Evolutionary conservation across 352 stramenopile species (phyloP), one percentile per base, ranked within the genome.

Genomic region (Phytophthora foliorum): DNA sequence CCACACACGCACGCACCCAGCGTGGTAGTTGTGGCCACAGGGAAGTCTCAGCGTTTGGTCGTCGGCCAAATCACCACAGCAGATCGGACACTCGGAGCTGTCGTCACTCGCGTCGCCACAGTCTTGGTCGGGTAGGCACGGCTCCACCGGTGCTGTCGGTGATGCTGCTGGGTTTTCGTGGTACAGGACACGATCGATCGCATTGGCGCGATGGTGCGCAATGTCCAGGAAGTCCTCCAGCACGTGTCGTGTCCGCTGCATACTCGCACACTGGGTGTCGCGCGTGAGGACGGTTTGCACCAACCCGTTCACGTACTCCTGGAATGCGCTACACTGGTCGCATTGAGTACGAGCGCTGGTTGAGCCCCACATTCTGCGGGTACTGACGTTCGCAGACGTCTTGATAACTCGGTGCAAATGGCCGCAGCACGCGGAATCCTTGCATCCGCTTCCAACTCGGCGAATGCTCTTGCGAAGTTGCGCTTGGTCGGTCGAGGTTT

Each of bases 11-110:
- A 93, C 76, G 54, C 88, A 95, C 52, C 78, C 76, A 22, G 63
- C 55, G 72, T 95, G 88, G 63, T 80, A 95, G 29, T 69, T 72
- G 71, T 95, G 88, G 42, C 69, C 75, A 64, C 88, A 95, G 52
- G 78, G 64, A 25, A 93, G 73, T 55, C 67, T 67, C 19, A 81
- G 62, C 50, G 77, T 91, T 72, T 74, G 58, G 48, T 85, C 78
- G 48, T 74, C 57, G 21, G 59, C 62, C 32, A 93, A 63, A 54
- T 80, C 65, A 1, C 55, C 57, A 55, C 83, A 91, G 69, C 86
- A 92, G 68, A 92, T 93, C 48, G 84, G 68, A 32, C 87, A 95
- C 74, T 93, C 85, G 41, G 53, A 73, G 44, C 78, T 78, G 32
- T 79, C 63, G 57, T 81, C 67, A 57, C 45, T 80, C 24, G 55